Percentiles rank a stretch among this genome's conserved stretches.
Conservation (phyloP, 345 rosid genomes). For the Aegle marmelos region DNA sequence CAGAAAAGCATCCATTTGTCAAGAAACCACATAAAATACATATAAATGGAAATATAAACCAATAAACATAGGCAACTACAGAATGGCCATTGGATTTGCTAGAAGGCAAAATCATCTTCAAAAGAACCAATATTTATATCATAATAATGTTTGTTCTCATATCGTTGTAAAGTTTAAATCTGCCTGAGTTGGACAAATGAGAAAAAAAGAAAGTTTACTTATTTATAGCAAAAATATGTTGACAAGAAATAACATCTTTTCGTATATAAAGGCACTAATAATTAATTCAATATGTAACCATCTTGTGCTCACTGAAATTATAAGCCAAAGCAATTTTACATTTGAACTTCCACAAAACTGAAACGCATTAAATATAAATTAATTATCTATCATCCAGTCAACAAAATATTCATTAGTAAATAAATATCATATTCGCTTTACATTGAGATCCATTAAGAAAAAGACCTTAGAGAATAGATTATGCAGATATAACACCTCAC, state of each 20-base stretch:
- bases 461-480: background rate
- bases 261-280: background rate
- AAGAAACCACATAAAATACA: background rate
- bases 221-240: background rate
- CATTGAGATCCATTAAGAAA: background rate
- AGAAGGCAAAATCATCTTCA: background rate
- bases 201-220: background rate
- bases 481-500: background rate
- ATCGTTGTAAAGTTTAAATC: background rate
- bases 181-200: background rate
- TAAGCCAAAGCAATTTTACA: background rate
- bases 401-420: background rate
- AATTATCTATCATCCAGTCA: background rate
- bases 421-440: background rate
- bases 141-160: background rate
- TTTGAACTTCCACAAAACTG: background rate
- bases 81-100: background rate
- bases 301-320: background rate
- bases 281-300: background rate
- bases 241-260: background rate
- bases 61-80: background rate
- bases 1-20: background rate
- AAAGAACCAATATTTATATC: background rate
- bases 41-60: background rate
- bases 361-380: background rate